Conservation (phyloP, 2,329 filamentous ascomycete genomes). For the Epichloe coenophiala region DNA sequence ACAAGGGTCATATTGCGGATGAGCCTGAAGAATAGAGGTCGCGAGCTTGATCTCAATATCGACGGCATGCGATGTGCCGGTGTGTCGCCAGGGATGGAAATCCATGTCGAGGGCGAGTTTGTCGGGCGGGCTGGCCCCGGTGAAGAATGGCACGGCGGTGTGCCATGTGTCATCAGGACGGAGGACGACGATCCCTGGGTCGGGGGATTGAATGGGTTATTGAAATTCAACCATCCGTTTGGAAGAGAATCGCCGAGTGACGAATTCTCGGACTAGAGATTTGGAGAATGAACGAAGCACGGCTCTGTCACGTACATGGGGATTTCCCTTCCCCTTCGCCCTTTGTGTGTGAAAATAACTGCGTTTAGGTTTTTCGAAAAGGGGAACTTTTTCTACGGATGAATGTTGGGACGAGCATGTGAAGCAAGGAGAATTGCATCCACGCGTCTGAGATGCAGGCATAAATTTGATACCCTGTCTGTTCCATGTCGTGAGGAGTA, state of each 20-base stretch:
- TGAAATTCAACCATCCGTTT: slow-evolving; percentile 98
- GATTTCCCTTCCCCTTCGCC: too few relatives aligned
- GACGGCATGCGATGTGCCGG: slow-evolving; percentile 59
- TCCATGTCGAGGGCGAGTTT: slow-evolving; percentile 76
- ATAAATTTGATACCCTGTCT: not conserved
- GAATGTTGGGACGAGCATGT: not conserved
- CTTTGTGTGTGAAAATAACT: not conserved
- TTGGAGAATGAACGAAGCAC: not conserved
- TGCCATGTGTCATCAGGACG: slow-evolving; percentile 75
- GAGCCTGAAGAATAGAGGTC: slow-evolving; percentile 64
- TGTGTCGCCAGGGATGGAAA: slow-evolving; percentile 65
- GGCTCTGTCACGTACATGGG: too few relatives aligned
- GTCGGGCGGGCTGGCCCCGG: slow-evolving; percentile 36
- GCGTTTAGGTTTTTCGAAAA: not conserved
- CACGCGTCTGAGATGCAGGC: not conserved
- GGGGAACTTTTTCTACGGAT: too few relatives aligned
- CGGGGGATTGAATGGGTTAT: slow-evolving; percentile 81
- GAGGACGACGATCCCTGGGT: slow-evolving; percentile 90
- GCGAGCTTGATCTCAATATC: slow-evolving; percentile 66
- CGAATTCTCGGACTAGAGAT: slow-evolving; percentile 14
- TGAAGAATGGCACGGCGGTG: slow-evolving; percentile 57
- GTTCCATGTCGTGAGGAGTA: too few relatives aligned
- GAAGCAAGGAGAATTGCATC: not conserved
- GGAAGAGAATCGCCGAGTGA: slow-evolving; percentile 34
- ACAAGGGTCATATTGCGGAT: slow-evolving; percentile 72